Conservation (phyloP, 768 basidiomycete genomes). For the Rhodosporidiobolus sp. region DNA sequence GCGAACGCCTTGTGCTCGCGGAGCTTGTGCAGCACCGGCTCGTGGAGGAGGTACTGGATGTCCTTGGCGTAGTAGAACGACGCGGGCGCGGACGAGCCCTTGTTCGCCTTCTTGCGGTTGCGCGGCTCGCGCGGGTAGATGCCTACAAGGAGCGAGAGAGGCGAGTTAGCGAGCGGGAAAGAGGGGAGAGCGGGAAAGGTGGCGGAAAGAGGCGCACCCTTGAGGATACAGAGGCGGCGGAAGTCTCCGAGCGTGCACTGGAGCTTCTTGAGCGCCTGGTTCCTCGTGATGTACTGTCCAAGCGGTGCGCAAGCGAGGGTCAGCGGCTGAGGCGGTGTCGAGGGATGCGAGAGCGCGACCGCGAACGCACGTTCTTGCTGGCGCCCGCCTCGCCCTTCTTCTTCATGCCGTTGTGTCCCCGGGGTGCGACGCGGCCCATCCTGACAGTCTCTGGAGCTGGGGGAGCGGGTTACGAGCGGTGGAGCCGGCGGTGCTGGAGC, state of each 20-base stretch:
- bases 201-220: constrained; percentile 60
- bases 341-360: neutral
- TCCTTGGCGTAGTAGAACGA: constrained; percentile 99
- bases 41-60: constrained; percentile 93
- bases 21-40: constrained; percentile 87
- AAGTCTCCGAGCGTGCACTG: constrained; percentile 97
- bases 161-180: neutral
- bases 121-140: constrained; percentile 97
- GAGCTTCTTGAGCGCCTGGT: constrained; percentile 85
- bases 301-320: neutral
- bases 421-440: constrained; percentile 28
- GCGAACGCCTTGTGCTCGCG: constrained; percentile 98
- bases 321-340: neutral
- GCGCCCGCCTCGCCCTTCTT: constrained; percentile 84
- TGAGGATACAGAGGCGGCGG: constrained; percentile 90
- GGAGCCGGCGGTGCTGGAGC: neutral
- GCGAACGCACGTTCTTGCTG: constrained; percentile 61
- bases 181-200: constrained; percentile 9
- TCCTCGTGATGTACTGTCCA: constrained; percentile 66
- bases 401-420: constrained; percentile 40
- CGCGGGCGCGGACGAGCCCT: constrained; percentile 92
- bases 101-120: constrained; percentile 88
- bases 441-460: neutral
- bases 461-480: neutral
- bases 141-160: constrained; percentile 55